phyloP scores from a whole-genome alignment of 1,284 basidiomycete species.

The Melampsora americana region DNA sequence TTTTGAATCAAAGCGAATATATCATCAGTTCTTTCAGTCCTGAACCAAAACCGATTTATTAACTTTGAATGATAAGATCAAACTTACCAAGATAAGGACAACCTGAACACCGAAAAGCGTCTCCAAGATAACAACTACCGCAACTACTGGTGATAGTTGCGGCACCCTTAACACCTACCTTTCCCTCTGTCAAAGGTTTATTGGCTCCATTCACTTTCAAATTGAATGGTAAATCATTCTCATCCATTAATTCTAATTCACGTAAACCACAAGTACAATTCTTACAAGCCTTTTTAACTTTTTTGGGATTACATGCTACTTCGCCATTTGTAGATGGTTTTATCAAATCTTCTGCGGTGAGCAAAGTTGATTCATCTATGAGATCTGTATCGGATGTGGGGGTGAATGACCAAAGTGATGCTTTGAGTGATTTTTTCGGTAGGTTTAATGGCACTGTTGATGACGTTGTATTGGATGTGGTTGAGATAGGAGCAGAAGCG shows the following conservation, averaged over 20 bases:
- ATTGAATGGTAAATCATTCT: conserved; percentile 53
- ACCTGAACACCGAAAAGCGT: conserved; percentile 91
- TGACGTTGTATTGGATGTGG: conserved; percentile 1
- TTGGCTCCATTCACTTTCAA: conserved; percentile 65
- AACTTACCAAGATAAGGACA: conserved; percentile 92
- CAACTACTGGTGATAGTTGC: conserved; percentile 84
- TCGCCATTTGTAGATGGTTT: conserved; percentile 71
- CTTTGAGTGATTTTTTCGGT: conserved; percentile 29
- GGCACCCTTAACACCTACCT: conserved; percentile 66
- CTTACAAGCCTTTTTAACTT: conserved; percentile 78
- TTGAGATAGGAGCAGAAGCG: conserved; percentile 15
- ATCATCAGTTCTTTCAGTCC: neutral
- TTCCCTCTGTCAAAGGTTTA: conserved; percentile 55
- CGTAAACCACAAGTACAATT: conserved; percentile 86
- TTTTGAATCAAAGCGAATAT: conserved; percentile 52
- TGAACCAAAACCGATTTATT: too few relatives aligned
- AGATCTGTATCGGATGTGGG: conserved; percentile 1
- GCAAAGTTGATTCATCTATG: conserved; percentile 72
- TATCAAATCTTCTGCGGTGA: conserved; percentile 69
- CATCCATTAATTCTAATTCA: conserved; percentile 82
- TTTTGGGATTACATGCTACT: conserved; percentile 53
- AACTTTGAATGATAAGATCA: conserved; percentile 19
- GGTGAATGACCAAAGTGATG: conserved; percentile 39
- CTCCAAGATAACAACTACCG: conserved; percentile 95
- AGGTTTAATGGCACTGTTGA: conserved; percentile 20